Evolutionary conservation across 208 protist species (phyloP), one percentile per base, ranked within the genome.

Genomic region (Borovskyia barvae): DNA sequence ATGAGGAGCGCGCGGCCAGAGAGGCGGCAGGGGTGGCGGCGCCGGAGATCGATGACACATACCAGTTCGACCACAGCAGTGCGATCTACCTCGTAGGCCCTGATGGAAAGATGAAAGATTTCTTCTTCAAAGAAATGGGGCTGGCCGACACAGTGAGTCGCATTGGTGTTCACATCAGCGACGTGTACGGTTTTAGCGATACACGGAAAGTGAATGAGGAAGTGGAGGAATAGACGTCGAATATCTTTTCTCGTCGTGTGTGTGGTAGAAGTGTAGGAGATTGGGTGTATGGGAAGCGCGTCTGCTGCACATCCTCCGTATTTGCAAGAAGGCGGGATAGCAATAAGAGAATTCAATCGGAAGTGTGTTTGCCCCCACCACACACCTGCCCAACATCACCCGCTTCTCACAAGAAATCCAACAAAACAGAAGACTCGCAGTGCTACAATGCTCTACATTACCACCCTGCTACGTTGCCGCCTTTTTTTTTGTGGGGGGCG

Each of bases 71-170:
- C 52, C 87, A 94, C 66, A 92, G 84, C 71, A 87, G 83, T 48
- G 81, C 84, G 37, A 86, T 94, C 24, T 94, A 92, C 37, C 70
- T 94, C 15, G 87, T 94, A 1, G 83, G 84, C 0, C 83, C 84
- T 8, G 84, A 94, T 58, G 84, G 87, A 8, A 91, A 94, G 43
- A 84, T 94, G 80, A 87, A 87, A 50, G 87, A 94, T 66, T 94
- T 94, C 47, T 91, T 90, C 57, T 92, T 91, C 56, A 73, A 80
- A 45, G 87, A 92, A 37, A 94, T 94, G 83, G 82, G 84, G n/a
- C 37, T 85, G 1, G 49, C 79, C 0, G 70, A 92, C 45, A 64
- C 62, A 9, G 74, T 94, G 2, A 67, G 74, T 22, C 72, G 84
- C 48, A 60, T 94, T 1, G 76, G 72, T 1, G 67, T 94, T 20